Percentiles rank a stretch among this genome's conserved stretches.
Conservation (phyloP, 257 asterid species). For the Nicotiana undulata region DNA sequence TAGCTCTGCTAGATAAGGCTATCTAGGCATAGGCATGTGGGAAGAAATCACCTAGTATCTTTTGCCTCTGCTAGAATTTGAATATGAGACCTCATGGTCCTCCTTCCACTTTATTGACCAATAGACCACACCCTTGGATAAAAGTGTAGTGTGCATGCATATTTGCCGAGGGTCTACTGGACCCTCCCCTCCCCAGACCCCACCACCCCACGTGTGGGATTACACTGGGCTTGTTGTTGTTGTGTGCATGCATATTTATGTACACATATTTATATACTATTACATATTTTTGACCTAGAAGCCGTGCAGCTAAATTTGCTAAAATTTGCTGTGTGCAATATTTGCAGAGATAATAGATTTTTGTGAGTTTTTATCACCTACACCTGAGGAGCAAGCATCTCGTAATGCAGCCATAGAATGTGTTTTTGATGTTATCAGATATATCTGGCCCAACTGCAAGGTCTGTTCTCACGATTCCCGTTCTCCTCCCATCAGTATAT, state of each 20-base stretch:
- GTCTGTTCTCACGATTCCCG: slow-evolving; percentile 21
- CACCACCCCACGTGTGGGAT: no score
- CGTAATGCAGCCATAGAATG: slow-evolving; percentile 72
- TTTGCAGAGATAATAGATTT: slow-evolving; percentile 88
- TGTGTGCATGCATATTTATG: not conserved
- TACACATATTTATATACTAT: not conserved
- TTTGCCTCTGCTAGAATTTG: no score
- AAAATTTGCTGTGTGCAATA: not conserved
- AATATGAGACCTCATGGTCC: no score
- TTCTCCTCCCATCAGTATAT: not conserved
- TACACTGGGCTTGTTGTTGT: no score
- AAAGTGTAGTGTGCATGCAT: no score
- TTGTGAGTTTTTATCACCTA: slow-evolving; percentile 86
- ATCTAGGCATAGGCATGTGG: no score
- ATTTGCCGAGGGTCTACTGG: no score
- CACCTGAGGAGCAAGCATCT: slow-evolving; percentile 67
- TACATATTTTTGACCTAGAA: not conserved
- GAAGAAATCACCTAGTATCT: no score
- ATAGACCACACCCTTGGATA: no score
- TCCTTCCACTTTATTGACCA: no score
- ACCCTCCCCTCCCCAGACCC: no score
- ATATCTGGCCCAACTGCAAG: slow-evolving; percentile 90
- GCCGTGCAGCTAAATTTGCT: not conserved
- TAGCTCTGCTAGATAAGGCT: no score
- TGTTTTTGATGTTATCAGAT: slow-evolving; percentile 66